A percentile compares a stretch with the other conserved stretches of the same genome.
phyloP scores from a whole-genome alignment of 805 yeast species.

The Metschnikowia vanudenii region DNA sequence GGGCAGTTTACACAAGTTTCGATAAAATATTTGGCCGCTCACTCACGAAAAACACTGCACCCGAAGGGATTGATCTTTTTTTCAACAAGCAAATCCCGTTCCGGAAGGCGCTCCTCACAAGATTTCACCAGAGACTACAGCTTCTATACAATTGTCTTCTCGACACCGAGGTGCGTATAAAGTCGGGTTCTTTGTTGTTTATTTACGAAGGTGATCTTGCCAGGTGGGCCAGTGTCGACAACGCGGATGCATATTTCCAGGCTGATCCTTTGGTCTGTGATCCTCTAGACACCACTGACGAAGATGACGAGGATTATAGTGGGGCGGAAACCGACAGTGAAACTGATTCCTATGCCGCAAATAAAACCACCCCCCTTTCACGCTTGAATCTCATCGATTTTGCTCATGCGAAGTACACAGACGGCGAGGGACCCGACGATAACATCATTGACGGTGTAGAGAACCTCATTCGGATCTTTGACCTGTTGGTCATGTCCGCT shows the following conservation, averaged over 20 bases:
- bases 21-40: constrained; percentile 73
- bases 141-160: constrained; percentile 63
- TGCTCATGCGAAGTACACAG: constrained; percentile 73
- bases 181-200: constrained; percentile 71
- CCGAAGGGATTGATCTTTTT: constrained; percentile 46
- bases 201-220: constrained; percentile 65
- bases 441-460: constrained; percentile 70
- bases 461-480: constrained; percentile 49
- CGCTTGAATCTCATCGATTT: constrained; percentile 76
- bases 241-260: constrained; percentile 14
- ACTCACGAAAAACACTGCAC: constrained; percentile 44
- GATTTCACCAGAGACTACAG: constrained; percentile 59
- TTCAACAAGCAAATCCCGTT: constrained; percentile 36
- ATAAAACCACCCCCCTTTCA: constrained; percentile 5
- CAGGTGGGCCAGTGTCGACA: constrained; percentile 44
- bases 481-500: constrained; percentile 19
- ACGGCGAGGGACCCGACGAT: constrained; percentile 69
- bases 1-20: constrained; percentile 48
- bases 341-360: background rate
- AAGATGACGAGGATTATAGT: constrained; percentile 22
- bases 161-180: constrained; percentile 59
- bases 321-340: constrained; percentile 25
- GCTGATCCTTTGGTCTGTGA: constrained; percentile 28
- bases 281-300: constrained; percentile 8
- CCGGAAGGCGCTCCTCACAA: constrained; percentile 33